Percentiles rank a stretch among this genome's conserved stretches.
Evolutionary conservation across 1,284 basidiomycete genomes (phyloP).

Genomic region (Lignosus rhinocerotis): DNA sequence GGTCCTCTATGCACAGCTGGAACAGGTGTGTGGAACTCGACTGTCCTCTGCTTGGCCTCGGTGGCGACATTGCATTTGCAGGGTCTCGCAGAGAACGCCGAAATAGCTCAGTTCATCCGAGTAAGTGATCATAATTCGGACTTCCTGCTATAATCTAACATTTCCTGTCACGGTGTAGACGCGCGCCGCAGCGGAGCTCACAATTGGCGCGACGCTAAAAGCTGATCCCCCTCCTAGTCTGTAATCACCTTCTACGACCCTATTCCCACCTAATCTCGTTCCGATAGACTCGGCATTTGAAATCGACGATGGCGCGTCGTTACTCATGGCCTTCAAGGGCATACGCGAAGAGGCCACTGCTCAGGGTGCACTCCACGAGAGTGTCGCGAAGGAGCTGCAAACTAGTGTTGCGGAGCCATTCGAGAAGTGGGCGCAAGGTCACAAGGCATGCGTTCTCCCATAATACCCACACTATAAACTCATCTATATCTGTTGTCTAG

Average conservation of each 20-base stretch:
- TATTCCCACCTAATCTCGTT: background rate
- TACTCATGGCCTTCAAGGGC: slow-evolving; percentile 76
- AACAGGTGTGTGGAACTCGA: slow-evolving; percentile 55
- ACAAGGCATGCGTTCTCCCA: slow-evolving; percentile 50
- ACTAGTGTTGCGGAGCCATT: slow-evolving; percentile 75
- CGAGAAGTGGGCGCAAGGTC: slow-evolving; percentile 66
- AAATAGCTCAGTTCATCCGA: slow-evolving; percentile 79
- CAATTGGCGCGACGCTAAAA: slow-evolving; percentile 58
- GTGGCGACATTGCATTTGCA: slow-evolving; percentile 31
- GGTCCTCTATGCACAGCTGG: slow-evolving; percentile 73
- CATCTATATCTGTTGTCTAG: slow-evolving; percentile 33
- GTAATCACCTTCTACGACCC: background rate
- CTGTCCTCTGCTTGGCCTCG: background rate
- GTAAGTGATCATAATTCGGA: slow-evolving; percentile 43
- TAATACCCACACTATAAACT: background rate
- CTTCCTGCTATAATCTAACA: slow-evolving; percentile 1
- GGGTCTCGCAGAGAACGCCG: slow-evolving; percentile 78
- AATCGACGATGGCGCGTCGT: slow-evolving; percentile 77
- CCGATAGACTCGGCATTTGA: slow-evolving; percentile 61
- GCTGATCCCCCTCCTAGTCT: slow-evolving; percentile 54
- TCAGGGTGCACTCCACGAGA: slow-evolving; percentile 68
- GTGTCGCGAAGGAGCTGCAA: slow-evolving; percentile 66
- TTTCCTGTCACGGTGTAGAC: slow-evolving; percentile 46
- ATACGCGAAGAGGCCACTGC: slow-evolving; percentile 66
- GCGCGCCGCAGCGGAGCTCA: slow-evolving; percentile 63